A percentile compares a stretch with the other conserved stretches of the same genome.
phyloP scores from a whole-genome alignment of 2,329 filamentous ascomycete species.

The Colletotrichum aenigma region DNA sequence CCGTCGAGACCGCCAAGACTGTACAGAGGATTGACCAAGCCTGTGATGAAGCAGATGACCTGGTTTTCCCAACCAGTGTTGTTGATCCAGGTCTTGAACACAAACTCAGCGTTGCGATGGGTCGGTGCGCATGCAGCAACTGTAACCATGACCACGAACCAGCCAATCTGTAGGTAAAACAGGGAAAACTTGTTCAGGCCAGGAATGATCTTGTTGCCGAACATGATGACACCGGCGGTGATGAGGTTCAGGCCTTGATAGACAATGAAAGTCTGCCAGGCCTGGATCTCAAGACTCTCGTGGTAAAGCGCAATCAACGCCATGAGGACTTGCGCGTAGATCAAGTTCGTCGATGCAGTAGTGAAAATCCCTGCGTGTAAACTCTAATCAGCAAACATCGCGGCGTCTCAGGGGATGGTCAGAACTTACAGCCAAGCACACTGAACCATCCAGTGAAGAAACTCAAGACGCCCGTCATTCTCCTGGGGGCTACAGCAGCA shows the following conservation, averaged over 20 bases:
- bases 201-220: slow-evolving; percentile 49
- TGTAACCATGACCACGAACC: slow-evolving; percentile 50
- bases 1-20: slow-evolving; percentile 51
- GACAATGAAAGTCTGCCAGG: slow-evolving; percentile 54
- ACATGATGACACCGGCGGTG: slow-evolving; percentile 49
- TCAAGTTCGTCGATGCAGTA: slow-evolving; percentile 47
- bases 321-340: slow-evolving; percentile 45
- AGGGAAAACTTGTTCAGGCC: slow-evolving; percentile 48
- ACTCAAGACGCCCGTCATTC: slow-evolving; percentile 41
- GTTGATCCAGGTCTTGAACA: slow-evolving; percentile 57
- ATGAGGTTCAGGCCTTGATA: slow-evolving; percentile 47
- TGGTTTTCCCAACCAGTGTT: slow-evolving; percentile 57
- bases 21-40: slow-evolving; percentile 52
- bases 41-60: slow-evolving; percentile 54
- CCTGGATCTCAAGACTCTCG: slow-evolving; percentile 40
- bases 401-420: not conserved
- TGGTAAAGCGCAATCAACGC: slow-evolving; percentile 46
- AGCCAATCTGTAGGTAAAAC: slow-evolving; percentile 50
- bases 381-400: not conserved
- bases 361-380: slow-evolving; percentile 43
- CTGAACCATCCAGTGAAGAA: slow-evolving; percentile 50
- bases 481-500: slow-evolving; percentile 46
- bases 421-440: slow-evolving; percentile 36
- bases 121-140: slow-evolving; percentile 50
- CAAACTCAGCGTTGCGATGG: slow-evolving; percentile 50